Percentiles rank a stretch among this genome's conserved stretches.
Conservation (phyloP, 257 asterid genomes). For the Solanum verrucosum region DNA sequence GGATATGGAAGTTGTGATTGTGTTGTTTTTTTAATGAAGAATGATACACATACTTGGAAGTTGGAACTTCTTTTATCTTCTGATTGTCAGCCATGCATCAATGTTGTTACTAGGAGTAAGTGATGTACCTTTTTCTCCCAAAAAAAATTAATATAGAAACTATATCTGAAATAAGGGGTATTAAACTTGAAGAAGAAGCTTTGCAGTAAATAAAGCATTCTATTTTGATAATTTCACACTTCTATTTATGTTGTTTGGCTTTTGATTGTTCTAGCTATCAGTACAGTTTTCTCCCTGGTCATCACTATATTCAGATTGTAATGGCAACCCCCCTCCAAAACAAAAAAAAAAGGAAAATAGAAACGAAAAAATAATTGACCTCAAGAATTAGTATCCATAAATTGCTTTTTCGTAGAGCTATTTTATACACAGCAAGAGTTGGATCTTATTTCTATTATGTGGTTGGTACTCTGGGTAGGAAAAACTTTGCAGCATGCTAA, state of each 20-base stretch:
- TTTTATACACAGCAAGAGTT: not conserved
- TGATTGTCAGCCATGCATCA: not conserved
- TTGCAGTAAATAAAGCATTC: not conserved
- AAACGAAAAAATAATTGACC: not conserved
- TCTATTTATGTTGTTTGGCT: not conserved
- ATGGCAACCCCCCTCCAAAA: not conserved
- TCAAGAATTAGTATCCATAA: not conserved
- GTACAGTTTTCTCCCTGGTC: constrained; percentile 1
- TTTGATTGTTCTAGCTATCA: not conserved
- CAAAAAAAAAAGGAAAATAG: not conserved
- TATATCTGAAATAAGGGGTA: not conserved
- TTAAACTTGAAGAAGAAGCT: not conserved
- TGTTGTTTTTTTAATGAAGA: not conserved
- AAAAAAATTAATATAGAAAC: not conserved
- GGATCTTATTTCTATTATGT: not conserved
- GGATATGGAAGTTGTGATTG: not conserved
- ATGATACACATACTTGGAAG: not conserved
- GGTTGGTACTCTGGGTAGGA: constrained; percentile 41
- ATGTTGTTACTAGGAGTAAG: not conserved
- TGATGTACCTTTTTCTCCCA: not conserved
- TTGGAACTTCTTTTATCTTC: not conserved
- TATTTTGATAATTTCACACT: not conserved
- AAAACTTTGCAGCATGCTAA: constrained; percentile 98
- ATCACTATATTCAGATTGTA: not conserved
- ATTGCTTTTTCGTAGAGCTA: not conserved